Percentiles rank a stretch among this genome's conserved stretches.
Evolutionary conservation across 768 basidiomycete genomes (phyloP).

Genomic region (Cyathus striatus): DNA sequence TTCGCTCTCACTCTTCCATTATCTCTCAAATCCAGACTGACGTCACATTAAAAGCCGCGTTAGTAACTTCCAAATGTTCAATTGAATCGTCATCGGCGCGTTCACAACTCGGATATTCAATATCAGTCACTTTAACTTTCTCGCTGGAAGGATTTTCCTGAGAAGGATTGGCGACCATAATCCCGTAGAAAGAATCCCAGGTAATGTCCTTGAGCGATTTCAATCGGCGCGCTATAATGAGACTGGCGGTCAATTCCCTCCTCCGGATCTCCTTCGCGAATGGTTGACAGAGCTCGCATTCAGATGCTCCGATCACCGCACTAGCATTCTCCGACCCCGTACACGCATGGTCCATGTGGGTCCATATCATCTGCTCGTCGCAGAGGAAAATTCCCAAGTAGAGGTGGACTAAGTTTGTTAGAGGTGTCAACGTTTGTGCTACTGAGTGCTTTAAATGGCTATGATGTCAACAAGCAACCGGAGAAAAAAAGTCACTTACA

Average conservation of each 20-base stretch:
- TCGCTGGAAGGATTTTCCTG: too few species aligned
- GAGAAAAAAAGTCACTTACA: slow-evolving; percentile 33
- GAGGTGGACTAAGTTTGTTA: slow-evolving; percentile 42
- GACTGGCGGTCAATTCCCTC: slow-evolving; percentile 43
- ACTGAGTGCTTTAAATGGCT: slow-evolving; percentile 8
- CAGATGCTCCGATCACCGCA: slow-evolving; percentile 18
- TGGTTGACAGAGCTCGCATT: slow-evolving; percentile 30
- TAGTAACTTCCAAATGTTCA: slow-evolving; percentile 5
- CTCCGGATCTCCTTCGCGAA: slow-evolving; percentile 25
- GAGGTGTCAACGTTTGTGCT: slow-evolving; percentile 18
- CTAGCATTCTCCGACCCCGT: slow-evolving; percentile 17
- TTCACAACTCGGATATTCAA: too few species aligned
- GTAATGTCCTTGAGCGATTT: slow-evolving; percentile 37
- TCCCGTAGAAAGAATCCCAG: slow-evolving; percentile 49
- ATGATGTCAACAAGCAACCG: not conserved
- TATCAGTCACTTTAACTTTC: too few species aligned
- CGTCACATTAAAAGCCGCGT: slow-evolving; percentile 19
- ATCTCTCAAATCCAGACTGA: slow-evolving; percentile 35
- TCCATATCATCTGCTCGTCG: slow-evolving; percentile 39
- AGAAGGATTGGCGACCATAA: too few species aligned
- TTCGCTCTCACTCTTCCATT: slow-evolving; percentile 36
- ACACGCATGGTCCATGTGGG: slow-evolving; percentile 39
- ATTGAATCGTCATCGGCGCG: slow-evolving; percentile 1
- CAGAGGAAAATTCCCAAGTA: slow-evolving; percentile 65
- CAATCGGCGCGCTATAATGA: slow-evolving; percentile 38